Percentiles rank a stretch among this genome's conserved stretches.
phyloP scores from a whole-genome alignment of 2,329 filamentous ascomycete species.

The Westerdykella ornata region DNA sequence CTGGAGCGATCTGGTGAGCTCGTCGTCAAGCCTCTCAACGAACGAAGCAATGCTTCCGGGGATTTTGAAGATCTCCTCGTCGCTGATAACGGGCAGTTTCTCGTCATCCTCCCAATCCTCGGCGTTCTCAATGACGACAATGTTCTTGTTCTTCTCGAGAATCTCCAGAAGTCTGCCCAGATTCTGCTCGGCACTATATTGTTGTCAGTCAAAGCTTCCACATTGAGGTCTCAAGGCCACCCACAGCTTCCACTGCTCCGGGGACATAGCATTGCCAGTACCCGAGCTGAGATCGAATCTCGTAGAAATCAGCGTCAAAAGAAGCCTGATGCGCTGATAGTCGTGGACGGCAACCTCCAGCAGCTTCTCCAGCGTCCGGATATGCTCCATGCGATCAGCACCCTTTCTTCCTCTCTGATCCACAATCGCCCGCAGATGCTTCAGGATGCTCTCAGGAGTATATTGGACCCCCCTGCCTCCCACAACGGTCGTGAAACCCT shows the following conservation, averaged over 20 bases:
- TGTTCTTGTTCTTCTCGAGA: constrained; percentile 70
- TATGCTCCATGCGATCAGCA: constrained; percentile 90
- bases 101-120: constrained; percentile 99
- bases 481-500: constrained; percentile 83
- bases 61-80: constrained; percentile 78
- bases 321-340: constrained; percentile 89
- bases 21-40: constrained; percentile 90
- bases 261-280: constrained; percentile 73
- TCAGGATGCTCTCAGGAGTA: constrained; percentile 96
- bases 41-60: constrained; percentile 92
- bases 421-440: constrained; percentile 86
- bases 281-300: constrained; percentile 88
- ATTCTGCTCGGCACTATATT: constrained; percentile 66
- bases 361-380: constrained; percentile 95
- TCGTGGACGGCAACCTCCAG: constrained; percentile 80
- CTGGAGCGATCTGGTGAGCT: constrained; percentile 94
- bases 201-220: constrained; percentile 3
- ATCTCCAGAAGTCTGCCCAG: constrained; percentile 69
- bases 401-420: constrained; percentile 99
- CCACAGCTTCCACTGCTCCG: constrained; percentile 89
- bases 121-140: constrained; percentile 81
- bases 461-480: constrained; percentile 85
- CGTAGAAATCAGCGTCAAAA: constrained; percentile 85
- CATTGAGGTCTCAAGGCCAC: constrained; percentile 10
- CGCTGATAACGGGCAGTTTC: constrained; percentile 68